Conservation (phyloP, 495 filamentous ascomycete genomes). For the Aspergillus kassunensis region DNA sequence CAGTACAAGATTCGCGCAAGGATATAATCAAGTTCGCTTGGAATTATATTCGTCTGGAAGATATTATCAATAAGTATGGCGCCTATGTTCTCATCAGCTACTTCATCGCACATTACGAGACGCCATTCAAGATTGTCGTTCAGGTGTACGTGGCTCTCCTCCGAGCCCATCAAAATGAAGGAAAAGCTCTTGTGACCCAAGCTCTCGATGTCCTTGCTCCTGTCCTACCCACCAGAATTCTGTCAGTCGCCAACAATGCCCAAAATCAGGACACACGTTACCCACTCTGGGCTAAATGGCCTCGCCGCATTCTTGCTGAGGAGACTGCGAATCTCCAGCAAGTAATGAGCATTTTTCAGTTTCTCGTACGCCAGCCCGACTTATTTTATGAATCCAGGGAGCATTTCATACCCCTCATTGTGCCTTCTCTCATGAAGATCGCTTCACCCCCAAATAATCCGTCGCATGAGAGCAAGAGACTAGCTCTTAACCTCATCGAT, state of each 20-base stretch:
- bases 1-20: conserved; percentile 86
- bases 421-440: conserved; percentile 83
- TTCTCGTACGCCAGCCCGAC: conserved; percentile 85
- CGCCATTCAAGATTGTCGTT: conserved; percentile 89
- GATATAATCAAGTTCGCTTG: conserved; percentile 99
- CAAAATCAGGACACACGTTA: conserved; percentile 52
- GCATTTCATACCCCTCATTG: conserved; percentile 82
- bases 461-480: conserved; percentile 88
- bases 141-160: conserved; percentile 90
- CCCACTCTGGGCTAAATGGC: conserved; percentile 84
- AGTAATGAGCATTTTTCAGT: conserved; percentile 95
- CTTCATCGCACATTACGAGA: conserved; percentile 96
- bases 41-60: conserved; percentile 96
- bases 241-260: conserved; percentile 28
- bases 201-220: conserved; percentile 92
- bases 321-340: conserved; percentile 97
- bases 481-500: conserved; percentile 84
- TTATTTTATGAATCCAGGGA: conserved; percentile 94
- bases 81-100: conserved; percentile 96
- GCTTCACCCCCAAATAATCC: conserved; percentile 70
- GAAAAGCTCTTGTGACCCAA: conserved; percentile 85
- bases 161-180: conserved; percentile 92
- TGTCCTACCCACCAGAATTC: conserved; percentile 70
- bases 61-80: conserved; percentile 98
- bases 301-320: conserved; percentile 85